A percentile compares a stretch with the other conserved stretches of the same genome.
Conservation (phyloP, 2,329 filamentous ascomycete genomes). For the Drechslerella coelobrocha region DNA sequence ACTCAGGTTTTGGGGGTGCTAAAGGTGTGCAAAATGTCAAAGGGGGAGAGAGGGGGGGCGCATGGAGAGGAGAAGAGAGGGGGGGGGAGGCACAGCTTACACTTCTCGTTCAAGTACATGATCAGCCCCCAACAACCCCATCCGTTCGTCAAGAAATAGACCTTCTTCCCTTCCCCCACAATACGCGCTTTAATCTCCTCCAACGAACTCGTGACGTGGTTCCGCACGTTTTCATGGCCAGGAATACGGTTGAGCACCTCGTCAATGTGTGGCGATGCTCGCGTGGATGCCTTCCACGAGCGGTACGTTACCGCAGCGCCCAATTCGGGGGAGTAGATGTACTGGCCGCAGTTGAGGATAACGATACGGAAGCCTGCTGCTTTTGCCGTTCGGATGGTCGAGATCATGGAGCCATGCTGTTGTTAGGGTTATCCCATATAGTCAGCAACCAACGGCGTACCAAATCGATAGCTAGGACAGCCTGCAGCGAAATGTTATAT, state of each 20-base stretch:
- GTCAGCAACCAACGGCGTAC: background rate
- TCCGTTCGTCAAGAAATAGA: conserved; percentile 44
- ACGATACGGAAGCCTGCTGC: conserved; percentile 50
- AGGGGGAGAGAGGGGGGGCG: too few species aligned
- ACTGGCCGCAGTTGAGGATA: conserved; percentile 52
- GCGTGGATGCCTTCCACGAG: conserved; percentile 52
- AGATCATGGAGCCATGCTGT: conserved; percentile 53
- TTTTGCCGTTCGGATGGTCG: conserved; percentile 50
- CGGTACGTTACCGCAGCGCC: conserved; percentile 48
- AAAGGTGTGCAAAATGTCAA: too few species aligned
- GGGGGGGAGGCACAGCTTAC: background rate
- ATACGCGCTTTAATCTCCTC: conserved; percentile 45
- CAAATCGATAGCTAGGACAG: background rate
- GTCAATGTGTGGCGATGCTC: conserved; percentile 42
- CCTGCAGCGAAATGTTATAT: conserved; percentile 21
- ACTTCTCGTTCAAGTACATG: conserved; percentile 38
- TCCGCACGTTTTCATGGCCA: conserved; percentile 51
- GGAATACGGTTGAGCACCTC: conserved; percentile 52
- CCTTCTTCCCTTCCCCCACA: conserved; percentile 20
- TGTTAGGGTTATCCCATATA: conserved; percentile 1
- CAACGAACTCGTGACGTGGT: conserved; percentile 52
- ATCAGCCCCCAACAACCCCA: conserved; percentile 34
- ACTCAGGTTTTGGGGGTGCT: too few species aligned
- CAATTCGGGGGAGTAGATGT: conserved; percentile 51
- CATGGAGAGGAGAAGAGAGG: background rate